Conservation (phyloP, 208 protist genomes). For the Acanthamoeba castellanii region DNA sequence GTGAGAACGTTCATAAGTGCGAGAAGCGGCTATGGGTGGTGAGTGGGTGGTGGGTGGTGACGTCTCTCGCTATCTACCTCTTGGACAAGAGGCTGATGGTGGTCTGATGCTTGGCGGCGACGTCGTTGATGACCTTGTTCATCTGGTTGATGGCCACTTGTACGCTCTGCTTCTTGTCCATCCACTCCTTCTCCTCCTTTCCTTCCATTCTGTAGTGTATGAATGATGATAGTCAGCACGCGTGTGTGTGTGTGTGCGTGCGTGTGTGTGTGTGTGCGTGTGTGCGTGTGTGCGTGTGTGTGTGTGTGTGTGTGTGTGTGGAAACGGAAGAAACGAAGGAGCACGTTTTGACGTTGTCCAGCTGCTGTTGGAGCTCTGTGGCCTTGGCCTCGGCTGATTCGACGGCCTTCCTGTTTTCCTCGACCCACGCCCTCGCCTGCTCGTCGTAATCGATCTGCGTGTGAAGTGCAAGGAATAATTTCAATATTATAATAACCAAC, state of each 20-base stretch:
- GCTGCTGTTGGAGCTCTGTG: slow-evolving; percentile 3
- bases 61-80: neutral
- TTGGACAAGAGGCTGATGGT: neutral
- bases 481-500: no score
- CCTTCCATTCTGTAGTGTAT: neutral
- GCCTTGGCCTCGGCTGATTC: neutral
- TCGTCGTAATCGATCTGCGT: slow-evolving; percentile 48
- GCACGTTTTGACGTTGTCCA: neutral
- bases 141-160: neutral
- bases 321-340: neutral
- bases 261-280: no score
- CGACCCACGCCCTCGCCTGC: slow-evolving; percentile 14
- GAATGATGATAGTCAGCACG: no score
- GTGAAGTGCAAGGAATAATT: neutral
- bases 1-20: neutral
- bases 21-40: neutral
- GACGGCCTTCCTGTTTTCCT: slow-evolving; percentile 41
- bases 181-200: slow-evolving; percentile 44
- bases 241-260: no score
- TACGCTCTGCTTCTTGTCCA: neutral
- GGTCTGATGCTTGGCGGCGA: neutral
- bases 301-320: no score
- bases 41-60: neutral
- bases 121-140: neutral
- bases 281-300: no score